Base-by-base conservation (phyloP, 352 stramenopile genomes). In the Blastocystis sp. region DNA sequence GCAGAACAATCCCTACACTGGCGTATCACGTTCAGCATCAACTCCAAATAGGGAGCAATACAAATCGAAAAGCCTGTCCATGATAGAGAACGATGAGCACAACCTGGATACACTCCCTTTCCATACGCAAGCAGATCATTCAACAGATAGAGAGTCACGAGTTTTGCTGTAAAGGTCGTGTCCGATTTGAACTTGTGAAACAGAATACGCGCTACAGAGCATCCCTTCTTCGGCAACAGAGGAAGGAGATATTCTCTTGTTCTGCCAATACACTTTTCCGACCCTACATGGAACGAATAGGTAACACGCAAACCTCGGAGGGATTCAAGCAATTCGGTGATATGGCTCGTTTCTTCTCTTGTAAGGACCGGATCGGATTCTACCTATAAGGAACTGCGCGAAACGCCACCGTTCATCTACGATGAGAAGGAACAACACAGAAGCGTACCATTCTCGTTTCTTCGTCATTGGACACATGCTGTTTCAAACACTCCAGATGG, bases 371-470 rank as follows among this genome's bases (percentile, higher is more conserved):
- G 35, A 39, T 85, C 51, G 33, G 55, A 19, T 16, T 66, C 74
- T 85, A 29, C 19, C 33, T 55, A n/a, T 85, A 3, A 85, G 6
- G 13, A 0, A 50, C 31, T 2, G 51, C 21, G 4, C 51, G 0
- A 50, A 69, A 16, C 31, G 3, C 21, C 33, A 85, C 74, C 66
- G 33, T 45, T 51, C 16, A 41, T 85, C 74, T 85, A 85, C 16
- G 45, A 60, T 59, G 26, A 69, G 4, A 67, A 67, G 1, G 10
- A 29, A 29, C 31, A 29, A 21, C n/a, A 37, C 39, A 59, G n/a
- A 70, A 59, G 10, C 6, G 29, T 85, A 85, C 74, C 74, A 85
- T 85, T 70, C 66, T 19, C 12, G 39, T 85, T 85, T 85, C 74
- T n/a, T 67, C n/a, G 19, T 66, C 51, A 9, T 66, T 59, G 9